Evolutionary conservation across 2,329 filamentous ascomycete species (phyloP).

Genomic region (Exophiala alcalophila): DNA sequence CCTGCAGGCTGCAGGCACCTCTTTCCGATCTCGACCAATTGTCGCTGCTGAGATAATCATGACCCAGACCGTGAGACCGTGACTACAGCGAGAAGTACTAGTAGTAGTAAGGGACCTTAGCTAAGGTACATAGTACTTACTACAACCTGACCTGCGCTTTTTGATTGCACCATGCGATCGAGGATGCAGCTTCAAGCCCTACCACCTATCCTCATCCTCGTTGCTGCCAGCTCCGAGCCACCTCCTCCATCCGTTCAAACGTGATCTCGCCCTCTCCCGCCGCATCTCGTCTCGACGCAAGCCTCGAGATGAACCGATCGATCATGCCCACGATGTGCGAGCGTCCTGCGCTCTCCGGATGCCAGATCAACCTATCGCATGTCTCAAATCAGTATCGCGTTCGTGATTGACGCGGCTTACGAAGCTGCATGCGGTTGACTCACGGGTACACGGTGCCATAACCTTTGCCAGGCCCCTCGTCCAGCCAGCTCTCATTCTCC

Average conservation of each 20-base stretch:
- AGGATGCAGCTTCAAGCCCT: no score
- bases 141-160: no score
- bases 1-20: no score
- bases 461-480: conserved; percentile 28
- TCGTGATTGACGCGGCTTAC: conserved; percentile 2
- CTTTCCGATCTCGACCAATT: no score
- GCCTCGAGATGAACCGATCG: conserved; percentile 28
- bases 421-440: conserved; percentile 11
- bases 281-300: conserved; percentile 22
- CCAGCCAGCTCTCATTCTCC: conserved; percentile 38
- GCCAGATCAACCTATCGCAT: conserved; percentile 29
- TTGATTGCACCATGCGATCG: no score
- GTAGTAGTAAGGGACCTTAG: no score
- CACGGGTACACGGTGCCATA: conserved; percentile 30
- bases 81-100: no score
- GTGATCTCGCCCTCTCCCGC: conserved; percentile 29
- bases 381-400: conserved; percentile 10
- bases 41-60: no score
- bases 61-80: no score
- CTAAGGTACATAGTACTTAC: no score
- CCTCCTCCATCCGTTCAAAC: conserved; percentile 30
- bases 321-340: conserved; percentile 32
- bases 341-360: conserved; percentile 30
- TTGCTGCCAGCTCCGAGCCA: conserved; percentile 29
- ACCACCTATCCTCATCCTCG: no score